A percentile compares a stretch with the other conserved stretches of the same genome.
phyloP scores from a whole-genome alignment of 1,284 basidiomycete genomes.

The Cystobasidiaceae sp. region DNA sequence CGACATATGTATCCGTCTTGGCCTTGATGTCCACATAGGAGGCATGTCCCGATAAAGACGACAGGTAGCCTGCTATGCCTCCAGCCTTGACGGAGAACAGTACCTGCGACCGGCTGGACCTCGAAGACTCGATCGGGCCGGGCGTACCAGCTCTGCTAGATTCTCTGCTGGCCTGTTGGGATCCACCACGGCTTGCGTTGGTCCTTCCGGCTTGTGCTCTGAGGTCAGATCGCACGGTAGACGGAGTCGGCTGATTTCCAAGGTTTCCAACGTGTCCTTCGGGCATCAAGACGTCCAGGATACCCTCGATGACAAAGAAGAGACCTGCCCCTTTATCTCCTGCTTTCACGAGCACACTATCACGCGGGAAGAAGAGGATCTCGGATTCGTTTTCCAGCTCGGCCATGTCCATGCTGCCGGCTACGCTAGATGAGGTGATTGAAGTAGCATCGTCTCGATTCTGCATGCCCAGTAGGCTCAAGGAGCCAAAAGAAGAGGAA shows the following conservation, averaged over 20 bases:
- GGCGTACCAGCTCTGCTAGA: not conserved
- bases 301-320: conserved; percentile 97
- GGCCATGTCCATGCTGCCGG: conserved; percentile 56
- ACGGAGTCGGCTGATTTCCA: not conserved
- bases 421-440: conserved; percentile 43
- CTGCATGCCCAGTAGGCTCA: conserved; percentile 69
- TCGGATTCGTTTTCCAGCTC: conserved; percentile 91
- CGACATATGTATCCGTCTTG: conserved; percentile 95
- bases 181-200: not conserved
- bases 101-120: conserved; percentile 32
- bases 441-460: conserved; percentile 51
- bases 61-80: conserved; percentile 96
- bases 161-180: not conserved
- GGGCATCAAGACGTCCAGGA: conserved; percentile 83
- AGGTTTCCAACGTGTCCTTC: conserved; percentile 44
- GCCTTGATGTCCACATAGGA: conserved; percentile 95
- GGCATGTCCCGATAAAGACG: conserved; percentile 81
- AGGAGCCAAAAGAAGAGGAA: conserved; percentile 74
- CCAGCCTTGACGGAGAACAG: conserved; percentile 95
- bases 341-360: conserved; percentile 76
- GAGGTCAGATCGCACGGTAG: conserved; percentile 3
- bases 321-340: conserved; percentile 86
- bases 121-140: not conserved
- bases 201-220: not conserved
- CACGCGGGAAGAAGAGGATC: conserved; percentile 85